These are phyloP conservation scores for Calonectria hawksworthii DNA, from an alignment of 2,329 filamentous ascomycete genomes.

Conservation along the genomic window DNA sequence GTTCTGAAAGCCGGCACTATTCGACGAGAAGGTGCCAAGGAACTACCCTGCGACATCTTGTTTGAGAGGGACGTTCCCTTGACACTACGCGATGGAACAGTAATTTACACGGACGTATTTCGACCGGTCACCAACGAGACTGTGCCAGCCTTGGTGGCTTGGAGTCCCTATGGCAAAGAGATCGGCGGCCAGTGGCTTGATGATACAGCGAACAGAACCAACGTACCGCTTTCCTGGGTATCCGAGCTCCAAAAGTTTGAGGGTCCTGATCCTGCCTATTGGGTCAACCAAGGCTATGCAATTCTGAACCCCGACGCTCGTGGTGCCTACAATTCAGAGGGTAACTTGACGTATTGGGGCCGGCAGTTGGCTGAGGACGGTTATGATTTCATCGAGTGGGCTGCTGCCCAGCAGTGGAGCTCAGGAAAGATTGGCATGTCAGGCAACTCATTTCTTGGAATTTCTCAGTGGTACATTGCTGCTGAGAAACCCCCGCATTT, in stretches of 20 bases:
- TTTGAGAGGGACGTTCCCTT: neutral
- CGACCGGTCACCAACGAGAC: neutral
- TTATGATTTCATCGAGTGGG: neutral
- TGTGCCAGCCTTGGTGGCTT: neutral
- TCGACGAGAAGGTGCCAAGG: neutral
- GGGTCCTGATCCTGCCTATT: neutral
- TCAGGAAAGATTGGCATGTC: slow-evolving; percentile 1
- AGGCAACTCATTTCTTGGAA: neutral
- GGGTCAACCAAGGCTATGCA: neutral
- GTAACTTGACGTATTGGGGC: neutral
- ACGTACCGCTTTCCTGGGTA: neutral
- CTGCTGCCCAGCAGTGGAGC: neutral
- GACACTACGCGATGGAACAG: neutral
- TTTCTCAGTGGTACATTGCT: neutral
- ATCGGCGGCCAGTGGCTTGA: neutral
- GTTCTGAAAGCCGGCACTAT: neutral
- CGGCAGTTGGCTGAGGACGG: neutral
- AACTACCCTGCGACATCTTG: neutral
- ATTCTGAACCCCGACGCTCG: neutral
- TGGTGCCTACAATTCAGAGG: neutral
- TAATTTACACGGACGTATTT: neutral
- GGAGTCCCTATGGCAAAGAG: neutral
- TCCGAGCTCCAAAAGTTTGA: slow-evolving; percentile 3
- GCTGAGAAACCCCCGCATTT: neutral
- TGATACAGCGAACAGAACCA: neutral